A percentile compares a stretch with the other conserved stretches of the same genome.
phyloP scores from a whole-genome alignment of 257 asterid genomes.

The Solanum etuberosum region DNA sequence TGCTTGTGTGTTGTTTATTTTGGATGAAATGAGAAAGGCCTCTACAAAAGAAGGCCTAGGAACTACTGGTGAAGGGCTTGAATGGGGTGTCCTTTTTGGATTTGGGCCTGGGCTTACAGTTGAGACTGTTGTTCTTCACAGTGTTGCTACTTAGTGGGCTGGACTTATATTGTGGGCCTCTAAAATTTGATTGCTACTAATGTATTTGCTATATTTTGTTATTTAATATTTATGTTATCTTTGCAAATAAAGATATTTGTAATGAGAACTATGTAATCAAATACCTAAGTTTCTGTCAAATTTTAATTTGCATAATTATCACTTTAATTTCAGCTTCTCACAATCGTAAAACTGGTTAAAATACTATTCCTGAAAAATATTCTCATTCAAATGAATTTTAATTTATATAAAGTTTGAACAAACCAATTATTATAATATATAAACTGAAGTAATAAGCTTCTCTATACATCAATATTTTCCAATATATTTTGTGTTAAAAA shows the following conservation, averaged over 20 bases:
- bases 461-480: background rate
- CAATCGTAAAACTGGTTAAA: background rate
- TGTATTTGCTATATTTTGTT: background rate
- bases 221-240: background rate
- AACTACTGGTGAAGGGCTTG: conserved; percentile 64
- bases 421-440: background rate
- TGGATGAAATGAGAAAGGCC: conserved; percentile 64
- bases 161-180: background rate
- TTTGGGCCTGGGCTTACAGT: conserved; percentile 78
- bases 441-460: background rate
- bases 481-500: background rate
- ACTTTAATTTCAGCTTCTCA: background rate
- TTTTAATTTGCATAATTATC: background rate
- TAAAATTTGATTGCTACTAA: background rate
- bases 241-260: background rate
- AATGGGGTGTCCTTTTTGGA: conserved; percentile 66
- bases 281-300: background rate
- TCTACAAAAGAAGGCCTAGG: conserved; percentile 39
- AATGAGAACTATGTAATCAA: background rate
- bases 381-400: background rate
- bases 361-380: background rate
- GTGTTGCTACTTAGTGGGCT: conserved; percentile 16
- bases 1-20: conserved; percentile 44
- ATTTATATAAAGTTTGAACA: background rate
- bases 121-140: conserved; percentile 60